Conservation (phyloP, 495 filamentous ascomycete species). For the Penicillium nucicola region DNA sequence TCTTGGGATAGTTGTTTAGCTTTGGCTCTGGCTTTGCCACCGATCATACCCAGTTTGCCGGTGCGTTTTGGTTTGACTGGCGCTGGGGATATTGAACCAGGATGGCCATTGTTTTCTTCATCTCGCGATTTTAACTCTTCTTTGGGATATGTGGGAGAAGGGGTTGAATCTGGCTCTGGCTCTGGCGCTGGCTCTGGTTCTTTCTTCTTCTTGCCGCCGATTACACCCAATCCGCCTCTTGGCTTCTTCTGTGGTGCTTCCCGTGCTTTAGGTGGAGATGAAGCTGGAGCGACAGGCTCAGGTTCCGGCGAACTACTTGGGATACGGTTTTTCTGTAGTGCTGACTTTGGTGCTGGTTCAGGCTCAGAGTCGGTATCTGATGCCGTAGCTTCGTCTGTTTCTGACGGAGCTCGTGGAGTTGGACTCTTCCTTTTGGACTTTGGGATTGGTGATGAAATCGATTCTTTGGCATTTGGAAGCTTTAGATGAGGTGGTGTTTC, state of each 20-base stretch:
- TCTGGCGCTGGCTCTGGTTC: conserved; percentile 3
- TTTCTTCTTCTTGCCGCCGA: conserved; percentile 38
- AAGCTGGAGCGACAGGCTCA: background rate
- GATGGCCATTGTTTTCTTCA: background rate
- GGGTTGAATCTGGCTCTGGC: conserved; percentile 4
- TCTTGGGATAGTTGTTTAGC: background rate
- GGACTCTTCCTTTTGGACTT: conserved; percentile 4
- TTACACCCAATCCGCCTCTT: conserved; percentile 30
- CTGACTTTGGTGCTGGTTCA: conserved; percentile 3
- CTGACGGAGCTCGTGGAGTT: background rate
- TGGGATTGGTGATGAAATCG: background rate
- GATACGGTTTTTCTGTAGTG: conserved; percentile 1
- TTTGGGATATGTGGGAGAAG: conserved; percentile 1
- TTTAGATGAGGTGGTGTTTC: conserved; percentile 35
- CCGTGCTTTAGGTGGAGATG: background rate
- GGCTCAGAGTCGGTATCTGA: conserved; percentile 20
- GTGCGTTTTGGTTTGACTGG: conserved; percentile 22
- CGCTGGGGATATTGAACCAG: conserved; percentile 1
- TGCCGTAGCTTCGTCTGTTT: conserved; percentile 12
- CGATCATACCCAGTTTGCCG: conserved; percentile 35
- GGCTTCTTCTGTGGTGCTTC: conserved; percentile 16
- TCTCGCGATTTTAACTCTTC: background rate
- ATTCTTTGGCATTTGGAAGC: background rate
- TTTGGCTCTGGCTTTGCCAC: conserved; percentile 25
- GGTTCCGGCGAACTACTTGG: conserved; percentile 4